Evolutionary conservation across 352 stramenopile genomes (phyloP), one percentile per base, ranked within the genome.

Genomic region (Plasmopara viticola): DNA sequence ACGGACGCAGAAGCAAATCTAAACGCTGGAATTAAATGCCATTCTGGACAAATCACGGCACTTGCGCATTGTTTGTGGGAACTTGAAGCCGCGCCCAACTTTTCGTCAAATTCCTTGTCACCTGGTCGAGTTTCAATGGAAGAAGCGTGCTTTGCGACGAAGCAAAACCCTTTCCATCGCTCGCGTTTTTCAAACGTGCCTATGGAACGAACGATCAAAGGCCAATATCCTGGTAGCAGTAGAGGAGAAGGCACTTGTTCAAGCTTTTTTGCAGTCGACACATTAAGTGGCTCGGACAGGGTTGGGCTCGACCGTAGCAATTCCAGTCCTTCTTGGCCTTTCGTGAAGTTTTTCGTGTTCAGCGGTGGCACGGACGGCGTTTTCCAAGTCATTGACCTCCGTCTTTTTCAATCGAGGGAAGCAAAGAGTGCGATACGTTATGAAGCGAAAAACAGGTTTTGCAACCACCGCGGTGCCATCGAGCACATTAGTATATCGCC

Each of bases 311-410:
- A 9, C 9, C 15, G 17, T 33, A 39, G 48, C 7, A 5, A 4
- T 37, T 31, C 10, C 12, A 33, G 20, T 13, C 40, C 34, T 34
- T 38, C n/a, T 6, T 43, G 59, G 15, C 35, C 48, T 42, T 78
- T 58, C 6, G 58, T 86, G 10, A 73, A 43, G n/a, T 83, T 88
- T 18, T 68, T 88, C 54, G 66, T 88, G 2, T 90, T 90, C 52
- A 85, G 62, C 9, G 80, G 80, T 7, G 78, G 78, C 43, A 65
- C 70, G 44, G 75, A 88, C 34, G 80, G 80, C 13, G 58, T 78
- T 13, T 35, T 90, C 20, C 66, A 49, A 13, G 70, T 90, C 12
- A 72, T 78, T 2, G 75, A 88, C 45, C 50, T 90, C 4, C 51
- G 63, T 0, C 18, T 90, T 9, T 62, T 51, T 8, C 58, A 62